Evolutionary conservation across 208 protist species (phyloP).

Genomic region (Porcisia deanei): DNA sequence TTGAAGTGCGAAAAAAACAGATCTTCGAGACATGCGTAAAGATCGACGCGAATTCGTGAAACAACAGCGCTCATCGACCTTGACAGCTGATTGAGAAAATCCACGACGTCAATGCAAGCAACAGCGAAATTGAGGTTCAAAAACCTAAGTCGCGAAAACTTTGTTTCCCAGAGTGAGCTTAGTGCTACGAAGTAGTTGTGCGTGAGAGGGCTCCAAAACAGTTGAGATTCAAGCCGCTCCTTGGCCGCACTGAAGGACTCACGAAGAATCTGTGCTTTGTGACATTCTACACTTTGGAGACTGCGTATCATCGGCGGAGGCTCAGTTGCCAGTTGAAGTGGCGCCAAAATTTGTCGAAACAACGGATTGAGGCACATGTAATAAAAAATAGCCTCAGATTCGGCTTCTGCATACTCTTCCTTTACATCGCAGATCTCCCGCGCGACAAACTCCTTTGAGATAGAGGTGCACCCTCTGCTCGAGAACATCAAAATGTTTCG

Average conservation of each 20-base stretch:
- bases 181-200: constrained; percentile 62
- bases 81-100: constrained; percentile 60
- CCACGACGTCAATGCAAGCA: constrained; percentile 40
- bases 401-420: constrained; percentile 60
- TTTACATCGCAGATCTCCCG: constrained; percentile 60
- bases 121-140: constrained; percentile 45
- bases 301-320: constrained; percentile 11
- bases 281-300: neutral
- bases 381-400: constrained; percentile 68
- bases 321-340: constrained; percentile 49
- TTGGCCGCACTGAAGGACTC: constrained; percentile 36
- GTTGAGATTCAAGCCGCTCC: constrained; percentile 36
- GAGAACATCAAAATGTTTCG: constrained; percentile 72
- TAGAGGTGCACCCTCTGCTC: constrained; percentile 42
- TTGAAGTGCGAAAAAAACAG: constrained; percentile 66
- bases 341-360: constrained; percentile 62
- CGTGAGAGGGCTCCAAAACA: constrained; percentile 56
- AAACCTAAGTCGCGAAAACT: constrained; percentile 54
- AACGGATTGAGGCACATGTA: constrained; percentile 79
- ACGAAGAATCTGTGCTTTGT: constrained; percentile 2
- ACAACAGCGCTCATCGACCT: constrained; percentile 63
- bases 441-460: constrained; percentile 56
- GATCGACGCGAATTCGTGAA: constrained; percentile 80
- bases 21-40: constrained; percentile 78
- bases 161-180: constrained; percentile 55